Percentiles rank a stretch among this genome's conserved stretches.
These are phyloP conservation scores for Cynara cardunculus DNA, from an alignment of 129 eudicot genomes.

Conservation along the genomic window DNA sequence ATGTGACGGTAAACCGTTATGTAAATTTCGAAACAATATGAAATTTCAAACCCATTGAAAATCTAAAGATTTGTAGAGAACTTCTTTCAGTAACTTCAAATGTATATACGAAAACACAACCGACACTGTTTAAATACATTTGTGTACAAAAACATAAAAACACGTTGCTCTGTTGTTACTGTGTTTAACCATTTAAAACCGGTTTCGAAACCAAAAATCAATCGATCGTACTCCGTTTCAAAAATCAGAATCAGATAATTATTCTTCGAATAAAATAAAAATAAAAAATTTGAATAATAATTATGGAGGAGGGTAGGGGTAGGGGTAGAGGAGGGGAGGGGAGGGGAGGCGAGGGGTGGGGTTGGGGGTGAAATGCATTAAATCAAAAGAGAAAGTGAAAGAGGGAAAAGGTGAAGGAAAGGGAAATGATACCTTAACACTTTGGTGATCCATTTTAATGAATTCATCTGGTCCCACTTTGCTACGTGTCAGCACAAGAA, in stretches of 20 bases:
- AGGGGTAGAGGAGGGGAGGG: no score
- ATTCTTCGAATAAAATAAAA: no score
- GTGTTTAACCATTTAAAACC: not conserved
- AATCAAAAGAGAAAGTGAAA: constrained; percentile 28
- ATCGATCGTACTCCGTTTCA: not conserved
- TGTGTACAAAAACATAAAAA: not conserved
- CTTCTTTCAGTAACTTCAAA: not conserved
- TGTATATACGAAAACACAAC: not conserved
- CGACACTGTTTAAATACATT: not conserved
- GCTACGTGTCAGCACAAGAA: constrained; percentile 30
- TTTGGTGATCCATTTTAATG: constrained; percentile 32
- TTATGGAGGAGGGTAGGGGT: not conserved
- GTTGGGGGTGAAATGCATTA: constrained; percentile 29
- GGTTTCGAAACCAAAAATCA: not conserved
- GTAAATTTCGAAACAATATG: no score
- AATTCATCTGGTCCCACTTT: constrained; percentile 18
- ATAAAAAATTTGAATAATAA: no score
- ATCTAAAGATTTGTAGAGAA: no score
- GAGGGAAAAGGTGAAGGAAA: constrained; percentile 35
- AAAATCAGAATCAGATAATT: not conserved
- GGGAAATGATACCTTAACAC: constrained; percentile 42
- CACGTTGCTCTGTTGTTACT: not conserved
- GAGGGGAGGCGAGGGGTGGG: no score
- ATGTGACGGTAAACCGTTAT: no score
- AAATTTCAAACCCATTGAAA: no score